phyloP scores from a whole-genome alignment of 148 eudicot species.

The Cornus kousa region DNA sequence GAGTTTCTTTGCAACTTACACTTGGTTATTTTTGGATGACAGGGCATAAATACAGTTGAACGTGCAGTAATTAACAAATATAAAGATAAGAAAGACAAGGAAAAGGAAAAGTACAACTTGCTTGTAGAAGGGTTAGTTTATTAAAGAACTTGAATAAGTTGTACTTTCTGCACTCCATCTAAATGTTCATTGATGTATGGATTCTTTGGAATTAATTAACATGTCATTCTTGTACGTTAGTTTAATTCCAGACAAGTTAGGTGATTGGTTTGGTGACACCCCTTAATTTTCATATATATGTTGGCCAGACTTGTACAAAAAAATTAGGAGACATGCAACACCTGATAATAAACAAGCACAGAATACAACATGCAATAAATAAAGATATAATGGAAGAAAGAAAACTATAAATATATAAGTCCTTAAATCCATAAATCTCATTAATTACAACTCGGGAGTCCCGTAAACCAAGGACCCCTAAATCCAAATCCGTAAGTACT shows the following conservation, averaged over 20 bases:
- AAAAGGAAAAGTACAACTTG: slow-evolving; percentile 50
- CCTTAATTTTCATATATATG: no score
- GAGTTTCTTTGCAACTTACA: background rate
- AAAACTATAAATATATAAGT: no score
- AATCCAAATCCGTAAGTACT: no score
- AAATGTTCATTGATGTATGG: background rate
- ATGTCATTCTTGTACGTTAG: background rate
- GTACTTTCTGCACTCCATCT: background rate
- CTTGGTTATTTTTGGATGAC: slow-evolving; percentile 23
- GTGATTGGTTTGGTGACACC: background rate
- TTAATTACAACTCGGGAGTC: no score
- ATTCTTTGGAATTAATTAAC: background rate
- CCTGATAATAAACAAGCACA: no score
- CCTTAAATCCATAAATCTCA: no score
- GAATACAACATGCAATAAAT: no score
- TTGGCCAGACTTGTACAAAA: no score
- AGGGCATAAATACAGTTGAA: slow-evolving; percentile 82
- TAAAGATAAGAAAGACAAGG: slow-evolving; percentile 24
- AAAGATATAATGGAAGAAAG: no score
- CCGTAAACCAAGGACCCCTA: no score
- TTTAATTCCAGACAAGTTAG: slow-evolving; percentile 1
- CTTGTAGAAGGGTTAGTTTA: slow-evolving; percentile 85
- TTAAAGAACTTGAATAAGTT: background rate
- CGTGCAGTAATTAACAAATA: slow-evolving; percentile 61
- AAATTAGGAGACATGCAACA: no score